phyloP scores from a whole-genome alignment of 2,329 filamentous ascomycete species.

The Aspergillus sp. region DNA sequence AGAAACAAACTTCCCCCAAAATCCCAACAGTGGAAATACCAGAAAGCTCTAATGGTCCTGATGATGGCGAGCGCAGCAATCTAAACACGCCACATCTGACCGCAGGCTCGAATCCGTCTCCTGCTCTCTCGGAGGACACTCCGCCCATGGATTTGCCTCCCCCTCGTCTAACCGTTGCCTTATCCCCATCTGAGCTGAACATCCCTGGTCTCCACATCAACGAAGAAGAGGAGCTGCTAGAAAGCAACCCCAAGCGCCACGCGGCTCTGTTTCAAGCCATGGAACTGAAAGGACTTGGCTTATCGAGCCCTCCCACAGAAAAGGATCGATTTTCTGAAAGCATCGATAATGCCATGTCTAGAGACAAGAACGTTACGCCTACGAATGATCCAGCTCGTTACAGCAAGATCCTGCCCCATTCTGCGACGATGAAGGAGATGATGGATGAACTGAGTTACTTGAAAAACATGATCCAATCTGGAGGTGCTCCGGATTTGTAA shows the following conservation, averaged over 20 bases:
- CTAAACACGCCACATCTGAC: conserved; percentile 40
- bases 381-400: conserved; percentile 2
- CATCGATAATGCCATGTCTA: background rate
- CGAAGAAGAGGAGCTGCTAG: conserved; percentile 30
- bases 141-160: conserved; percentile 24
- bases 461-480: conserved; percentile 46
- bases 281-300: conserved; percentile 28
- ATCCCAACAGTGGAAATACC: conserved; percentile 20
- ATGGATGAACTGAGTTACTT: conserved; percentile 54
- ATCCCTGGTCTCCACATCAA: conserved; percentile 35
- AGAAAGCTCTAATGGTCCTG: conserved; percentile 23
- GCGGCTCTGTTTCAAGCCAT: conserved; percentile 36
- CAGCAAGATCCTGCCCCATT: conserved; percentile 5
- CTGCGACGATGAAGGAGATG: conserved; percentile 44
- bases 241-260: conserved; percentile 38
- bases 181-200: conserved; percentile 27
- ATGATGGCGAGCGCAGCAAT: conserved; percentile 27
- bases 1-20: conserved; percentile 22
- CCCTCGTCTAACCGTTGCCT: conserved; percentile 27
- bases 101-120: conserved; percentile 29
- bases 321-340: conserved; percentile 23
- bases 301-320: conserved; percentile 26
- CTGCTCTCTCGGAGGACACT: conserved; percentile 28
- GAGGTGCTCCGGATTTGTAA: conserved; percentile 19
- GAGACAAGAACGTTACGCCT: background rate